A percentile compares a stretch with the other conserved stretches of the same genome.
Conservation (phyloP, 1,139 yeast genomes). For the Pichia sp. region DNA sequence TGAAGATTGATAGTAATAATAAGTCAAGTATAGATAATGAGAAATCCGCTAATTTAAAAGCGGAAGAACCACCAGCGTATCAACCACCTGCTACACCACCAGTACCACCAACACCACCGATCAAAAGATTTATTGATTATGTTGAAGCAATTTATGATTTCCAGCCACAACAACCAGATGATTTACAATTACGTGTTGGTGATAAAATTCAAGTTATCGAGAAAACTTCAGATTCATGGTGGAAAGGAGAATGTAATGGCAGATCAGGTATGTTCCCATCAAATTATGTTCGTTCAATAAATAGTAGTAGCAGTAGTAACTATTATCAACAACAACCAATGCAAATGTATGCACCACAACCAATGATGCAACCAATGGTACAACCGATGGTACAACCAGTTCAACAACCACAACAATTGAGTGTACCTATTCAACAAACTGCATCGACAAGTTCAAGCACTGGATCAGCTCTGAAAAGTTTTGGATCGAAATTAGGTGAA, state of each 20-base stretch:
- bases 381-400: neutral
- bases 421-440: slow-evolving; percentile 10
- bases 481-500: slow-evolving; percentile 81
- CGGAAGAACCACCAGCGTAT: neutral
- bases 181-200: slow-evolving; percentile 45
- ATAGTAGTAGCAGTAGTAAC: slow-evolving; percentile 18
- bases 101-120: slow-evolving; percentile 11
- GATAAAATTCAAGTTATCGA: slow-evolving; percentile 65
- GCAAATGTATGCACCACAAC: slow-evolving; percentile 13
- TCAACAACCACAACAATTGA: slow-evolving; percentile 12
- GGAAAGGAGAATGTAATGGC: slow-evolving; percentile 62
- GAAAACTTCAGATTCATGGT: slow-evolving; percentile 82
- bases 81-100: neutral
- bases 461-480: slow-evolving; percentile 42
- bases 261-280: slow-evolving; percentile 82
- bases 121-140: slow-evolving; percentile 5
- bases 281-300: slow-evolving; percentile 81
- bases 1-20: too few relatives aligned
- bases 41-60: neutral
- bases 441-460: slow-evolving; percentile 16
- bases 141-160: slow-evolving; percentile 13
- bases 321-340: slow-evolving; percentile 11
- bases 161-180: slow-evolving; percentile 30
- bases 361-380: slow-evolving; percentile 1
- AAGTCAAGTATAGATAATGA: too few relatives aligned